A percentile compares a stretch with the other conserved stretches of the same genome.
These are phyloP conservation scores for Cladophialophora carrionii DNA, from an alignment of 2,329 filamentous ascomycete genomes.

Conservation along the genomic window DNA sequence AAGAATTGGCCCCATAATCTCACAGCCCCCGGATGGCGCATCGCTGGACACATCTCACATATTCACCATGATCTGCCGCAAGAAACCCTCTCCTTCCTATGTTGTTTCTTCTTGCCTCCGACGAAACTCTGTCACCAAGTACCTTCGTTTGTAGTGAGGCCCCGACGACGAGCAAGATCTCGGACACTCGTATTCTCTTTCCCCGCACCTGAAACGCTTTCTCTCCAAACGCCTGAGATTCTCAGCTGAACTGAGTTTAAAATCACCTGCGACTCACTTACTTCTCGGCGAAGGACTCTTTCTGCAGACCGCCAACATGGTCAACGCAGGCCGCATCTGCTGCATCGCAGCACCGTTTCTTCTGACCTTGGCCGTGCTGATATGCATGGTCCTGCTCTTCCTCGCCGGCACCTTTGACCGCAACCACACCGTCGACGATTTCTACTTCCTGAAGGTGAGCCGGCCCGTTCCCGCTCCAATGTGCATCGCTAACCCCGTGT, in stretches of 20 bases:
- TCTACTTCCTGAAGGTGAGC: constrained; percentile 60
- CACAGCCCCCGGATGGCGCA: constrained; percentile 13
- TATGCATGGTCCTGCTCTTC: constrained; percentile 66
- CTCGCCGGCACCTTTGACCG: constrained; percentile 59
- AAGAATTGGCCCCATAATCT: constrained; percentile 22
- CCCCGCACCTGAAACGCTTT: constrained; percentile 15
- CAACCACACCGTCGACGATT: constrained; percentile 51
- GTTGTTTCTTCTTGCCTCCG: neutral
- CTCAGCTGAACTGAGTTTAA: constrained; percentile 10
- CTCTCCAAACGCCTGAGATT: constrained; percentile 14
- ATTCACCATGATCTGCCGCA: constrained; percentile 11
- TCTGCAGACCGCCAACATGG: constrained; percentile 54
- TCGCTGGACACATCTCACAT: constrained; percentile 10
- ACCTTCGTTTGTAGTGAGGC: constrained; percentile 4
- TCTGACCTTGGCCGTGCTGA: constrained; percentile 75
- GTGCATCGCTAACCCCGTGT: neutral
- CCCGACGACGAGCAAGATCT: constrained; percentile 1
- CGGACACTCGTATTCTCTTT: constrained; percentile 1
- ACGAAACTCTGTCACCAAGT: neutral
- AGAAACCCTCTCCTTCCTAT: neutral
- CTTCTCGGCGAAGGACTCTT: neutral
- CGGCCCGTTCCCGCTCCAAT: neutral
- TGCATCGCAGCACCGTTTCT: constrained; percentile 87
- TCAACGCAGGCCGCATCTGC: constrained; percentile 74
- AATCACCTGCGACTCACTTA: constrained; percentile 1